Conservation (phyloP, 768 basidiomycete species). For the Coprinellus aureogranulatus region DNA sequence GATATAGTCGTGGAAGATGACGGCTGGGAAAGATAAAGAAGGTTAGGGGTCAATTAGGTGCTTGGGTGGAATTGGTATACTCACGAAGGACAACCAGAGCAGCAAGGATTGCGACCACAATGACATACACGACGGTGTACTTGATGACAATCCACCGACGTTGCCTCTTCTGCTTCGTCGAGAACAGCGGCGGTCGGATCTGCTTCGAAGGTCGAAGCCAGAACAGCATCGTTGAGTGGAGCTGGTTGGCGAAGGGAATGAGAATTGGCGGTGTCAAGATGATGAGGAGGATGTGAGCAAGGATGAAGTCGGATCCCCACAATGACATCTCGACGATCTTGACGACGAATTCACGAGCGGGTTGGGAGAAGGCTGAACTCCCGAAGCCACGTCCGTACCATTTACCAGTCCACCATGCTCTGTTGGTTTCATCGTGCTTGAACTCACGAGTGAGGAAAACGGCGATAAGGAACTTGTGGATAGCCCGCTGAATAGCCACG, state of each 20-base stretch:
- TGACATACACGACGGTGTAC: slow-evolving; percentile 78
- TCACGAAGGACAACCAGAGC: slow-evolving; percentile 81
- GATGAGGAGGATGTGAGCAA: slow-evolving; percentile 80
- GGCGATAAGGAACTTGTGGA: slow-evolving; percentile 92
- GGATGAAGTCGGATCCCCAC: slow-evolving; percentile 93
- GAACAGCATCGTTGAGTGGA: slow-evolving; percentile 94
- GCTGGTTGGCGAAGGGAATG: slow-evolving; percentile 81
- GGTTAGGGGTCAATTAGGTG: slow-evolving; percentile 8
- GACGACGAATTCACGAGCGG: slow-evolving; percentile 94
- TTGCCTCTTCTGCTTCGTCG: slow-evolving; percentile 89
- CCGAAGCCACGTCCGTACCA: slow-evolving; percentile 97
- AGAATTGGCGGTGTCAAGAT: slow-evolving; percentile 81
- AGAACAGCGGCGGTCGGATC: slow-evolving; percentile 90
- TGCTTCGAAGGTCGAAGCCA: slow-evolving; percentile 96
- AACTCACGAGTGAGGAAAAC: slow-evolving; percentile 95
- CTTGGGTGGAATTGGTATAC: slow-evolving; percentile 27
- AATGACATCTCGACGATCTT: slow-evolving; percentile 98
- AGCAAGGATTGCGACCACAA: slow-evolving; percentile 73
- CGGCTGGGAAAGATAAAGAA: slow-evolving; percentile 44
- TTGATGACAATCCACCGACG: slow-evolving; percentile 90
- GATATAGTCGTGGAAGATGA: slow-evolving; percentile 78
- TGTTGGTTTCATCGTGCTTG: slow-evolving; percentile 98
- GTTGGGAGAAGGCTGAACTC: slow-evolving; percentile 88
- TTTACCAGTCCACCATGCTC: slow-evolving; percentile 98
- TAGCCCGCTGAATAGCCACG: slow-evolving; percentile 84